phyloP scores from a whole-genome alignment of 1,139 yeast genomes.

The Candida neerlandica region DNA sequence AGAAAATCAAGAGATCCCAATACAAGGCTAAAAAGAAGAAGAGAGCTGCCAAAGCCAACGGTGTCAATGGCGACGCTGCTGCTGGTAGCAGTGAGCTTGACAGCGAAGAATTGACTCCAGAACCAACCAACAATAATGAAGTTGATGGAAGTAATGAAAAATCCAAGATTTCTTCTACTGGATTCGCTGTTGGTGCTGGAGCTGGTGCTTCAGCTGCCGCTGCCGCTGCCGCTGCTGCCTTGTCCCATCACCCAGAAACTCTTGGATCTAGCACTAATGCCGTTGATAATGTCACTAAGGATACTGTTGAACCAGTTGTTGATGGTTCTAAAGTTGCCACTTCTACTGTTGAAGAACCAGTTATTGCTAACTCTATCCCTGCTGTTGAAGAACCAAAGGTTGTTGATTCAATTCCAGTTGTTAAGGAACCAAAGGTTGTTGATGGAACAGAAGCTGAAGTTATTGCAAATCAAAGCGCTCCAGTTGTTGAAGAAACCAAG shows the following conservation, averaged over 20 bases:
- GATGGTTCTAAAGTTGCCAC: conserved; percentile 5
- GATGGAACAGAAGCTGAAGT: too few relatives aligned
- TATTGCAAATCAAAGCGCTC: too few relatives aligned
- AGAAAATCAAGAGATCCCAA: conserved; percentile 50
- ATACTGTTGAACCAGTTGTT: neutral
- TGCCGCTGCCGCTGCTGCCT: conserved; percentile 11
- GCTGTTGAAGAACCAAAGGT: conserved; percentile 7
- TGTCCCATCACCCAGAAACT: conserved; percentile 4
- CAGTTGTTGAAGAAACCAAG: conserved; percentile 2
- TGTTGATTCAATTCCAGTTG: conserved; percentile 11
- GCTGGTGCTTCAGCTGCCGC: conserved; percentile 15
- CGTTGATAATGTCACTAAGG: neutral
- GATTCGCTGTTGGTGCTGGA: conserved; percentile 13
- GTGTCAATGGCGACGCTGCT: conserved; percentile 23
- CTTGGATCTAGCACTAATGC: conserved; percentile 3
- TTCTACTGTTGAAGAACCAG: conserved; percentile 5
- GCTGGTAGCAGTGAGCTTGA: conserved; percentile 20
- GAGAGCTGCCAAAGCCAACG: conserved; percentile 44
- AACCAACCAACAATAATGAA: conserved; percentile 25
- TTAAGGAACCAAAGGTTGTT: too few relatives aligned
- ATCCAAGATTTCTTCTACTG: conserved; percentile 8
- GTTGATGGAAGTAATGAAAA: conserved; percentile 20
- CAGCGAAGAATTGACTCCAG: conserved; percentile 19
- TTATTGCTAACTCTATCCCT: conserved; percentile 6
- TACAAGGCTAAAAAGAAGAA: conserved; percentile 49